Conservation (phyloP, 1,139 yeast genomes). For the Casaregolazyma lundiana region DNA sequence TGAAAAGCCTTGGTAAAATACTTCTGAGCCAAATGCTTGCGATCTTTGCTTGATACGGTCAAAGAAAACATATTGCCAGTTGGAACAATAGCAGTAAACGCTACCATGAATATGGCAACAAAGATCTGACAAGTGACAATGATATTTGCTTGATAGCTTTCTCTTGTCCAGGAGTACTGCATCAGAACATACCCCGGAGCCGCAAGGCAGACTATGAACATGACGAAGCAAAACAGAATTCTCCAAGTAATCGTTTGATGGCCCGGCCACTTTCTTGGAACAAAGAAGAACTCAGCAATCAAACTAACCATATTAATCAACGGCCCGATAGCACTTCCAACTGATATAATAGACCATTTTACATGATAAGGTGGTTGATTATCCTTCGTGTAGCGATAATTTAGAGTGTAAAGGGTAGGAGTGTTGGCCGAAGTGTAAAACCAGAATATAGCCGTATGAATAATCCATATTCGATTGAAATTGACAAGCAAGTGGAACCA, state of each 20-base stretch:
- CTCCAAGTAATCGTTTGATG: slow-evolving; percentile 47
- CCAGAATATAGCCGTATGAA: slow-evolving; percentile 77
- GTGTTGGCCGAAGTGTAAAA: slow-evolving; percentile 74
- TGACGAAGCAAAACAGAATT: slow-evolving; percentile 40
- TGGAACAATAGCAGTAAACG: slow-evolving; percentile 59
- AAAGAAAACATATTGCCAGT: slow-evolving; percentile 43
- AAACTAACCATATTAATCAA: slow-evolving; percentile 60
- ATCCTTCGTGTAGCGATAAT: slow-evolving; percentile 53
- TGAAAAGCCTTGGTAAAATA: slow-evolving; percentile 55
- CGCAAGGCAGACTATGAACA: slow-evolving; percentile 46
- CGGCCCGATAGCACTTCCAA: slow-evolving; percentile 72
- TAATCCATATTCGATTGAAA: slow-evolving; percentile 79
- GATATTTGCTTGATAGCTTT: slow-evolving; percentile 45
- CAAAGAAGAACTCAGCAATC: slow-evolving; percentile 55
- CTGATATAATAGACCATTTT: slow-evolving; percentile 55
- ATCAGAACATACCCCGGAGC: slow-evolving; percentile 61
- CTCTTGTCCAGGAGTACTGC: slow-evolving; percentile 47
- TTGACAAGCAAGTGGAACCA: slow-evolving; percentile 77
- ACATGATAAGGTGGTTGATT: slow-evolving; percentile 65
- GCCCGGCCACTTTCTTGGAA: slow-evolving; percentile 70
- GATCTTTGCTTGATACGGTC: slow-evolving; percentile 28
- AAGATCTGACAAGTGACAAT: slow-evolving; percentile 56
- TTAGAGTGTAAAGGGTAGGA: slow-evolving; percentile 65
- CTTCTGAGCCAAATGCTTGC: slow-evolving; percentile 27
- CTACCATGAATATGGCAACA: slow-evolving; percentile 55